These are phyloP conservation scores for Ceratobasidium sp. DNA, from an alignment of 1,284 basidiomycete species.

Conservation along the genomic window DNA sequence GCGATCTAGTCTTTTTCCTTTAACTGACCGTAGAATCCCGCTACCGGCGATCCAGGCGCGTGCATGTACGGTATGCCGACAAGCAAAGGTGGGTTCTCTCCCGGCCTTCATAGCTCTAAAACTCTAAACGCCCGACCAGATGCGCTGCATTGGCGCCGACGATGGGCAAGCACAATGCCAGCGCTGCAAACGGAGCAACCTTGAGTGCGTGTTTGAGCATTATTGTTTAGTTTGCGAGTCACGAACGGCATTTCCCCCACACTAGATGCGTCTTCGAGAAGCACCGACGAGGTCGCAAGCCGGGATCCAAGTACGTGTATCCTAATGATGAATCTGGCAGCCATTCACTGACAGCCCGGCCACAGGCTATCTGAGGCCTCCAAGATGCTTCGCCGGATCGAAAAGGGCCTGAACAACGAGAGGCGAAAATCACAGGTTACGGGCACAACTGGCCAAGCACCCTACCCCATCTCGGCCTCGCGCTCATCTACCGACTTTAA, in stretches of 20 bases:
- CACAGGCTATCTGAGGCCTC: conserved; percentile 81
- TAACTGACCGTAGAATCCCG: conserved; percentile 34
- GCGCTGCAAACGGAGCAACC: conserved; percentile 78
- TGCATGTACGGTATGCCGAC: conserved; percentile 82
- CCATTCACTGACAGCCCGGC: conserved; percentile 42
- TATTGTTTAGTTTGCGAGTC: conserved; percentile 44
- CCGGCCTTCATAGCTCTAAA: conserved; percentile 45
- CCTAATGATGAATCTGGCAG: conserved; percentile 26
- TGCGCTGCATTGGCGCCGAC: conserved; percentile 88
- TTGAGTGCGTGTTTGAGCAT: conserved; percentile 66
- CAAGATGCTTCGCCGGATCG: conserved; percentile 83
- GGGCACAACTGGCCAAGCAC: conserved; percentile 8
- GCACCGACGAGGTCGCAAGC: conserved; percentile 83
- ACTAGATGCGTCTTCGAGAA: conserved; percentile 82
- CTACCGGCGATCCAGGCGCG: conserved; percentile 50
- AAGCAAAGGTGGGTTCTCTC: conserved; percentile 70
- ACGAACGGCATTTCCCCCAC: conserved; percentile 32
- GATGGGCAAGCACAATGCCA: conserved; percentile 79
- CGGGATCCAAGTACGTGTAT: conserved; percentile 80
- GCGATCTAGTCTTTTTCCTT: not conserved
- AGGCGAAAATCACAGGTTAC: conserved; percentile 36
- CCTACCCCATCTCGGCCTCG: conserved; percentile 16
- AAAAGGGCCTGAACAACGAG: conserved; percentile 76
- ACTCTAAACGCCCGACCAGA: conserved; percentile 59
- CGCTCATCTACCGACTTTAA: conserved; percentile 20